Percentiles rank a stretch among this genome's conserved stretches.
Conservation (phyloP, 2,329 filamentous ascomycete genomes). For the Talaromyces rugulosus region DNA sequence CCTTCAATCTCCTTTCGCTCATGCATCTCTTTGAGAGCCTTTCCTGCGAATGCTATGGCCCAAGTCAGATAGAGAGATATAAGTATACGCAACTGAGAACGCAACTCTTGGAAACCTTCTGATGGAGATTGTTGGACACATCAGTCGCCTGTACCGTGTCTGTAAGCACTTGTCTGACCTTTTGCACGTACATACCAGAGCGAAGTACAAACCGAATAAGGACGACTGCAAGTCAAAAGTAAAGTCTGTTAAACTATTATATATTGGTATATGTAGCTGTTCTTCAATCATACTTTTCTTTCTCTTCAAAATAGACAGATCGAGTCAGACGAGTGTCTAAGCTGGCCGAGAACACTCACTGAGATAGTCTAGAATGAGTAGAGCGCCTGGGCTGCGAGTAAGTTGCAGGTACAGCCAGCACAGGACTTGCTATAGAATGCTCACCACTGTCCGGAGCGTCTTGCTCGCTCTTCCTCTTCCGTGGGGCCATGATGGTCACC, state of each 20-base stretch:
- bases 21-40: slow-evolving; percentile 60
- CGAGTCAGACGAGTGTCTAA: neutral
- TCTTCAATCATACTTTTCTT: slow-evolving; percentile 11
- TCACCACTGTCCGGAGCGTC: slow-evolving; percentile 27
- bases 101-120: slow-evolving; percentile 55
- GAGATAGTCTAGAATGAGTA: slow-evolving; percentile 49
- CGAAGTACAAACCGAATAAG: slow-evolving; percentile 45
- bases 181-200: neutral
- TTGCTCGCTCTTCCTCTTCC: slow-evolving; percentile 35
- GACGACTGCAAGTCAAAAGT: slow-evolving; percentile 36
- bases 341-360: slow-evolving; percentile 32
- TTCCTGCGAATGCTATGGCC: slow-evolving; percentile 50
- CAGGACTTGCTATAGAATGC: neutral
- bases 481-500: slow-evolving; percentile 32
- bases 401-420: neutral
- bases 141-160: slow-evolving; percentile 46
- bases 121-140: slow-evolving; percentile 58
- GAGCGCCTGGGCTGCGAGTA: slow-evolving; percentile 25
- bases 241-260: neutral
- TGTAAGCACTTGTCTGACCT: neutral
- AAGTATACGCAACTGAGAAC: neutral
- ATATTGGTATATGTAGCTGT: neutral
- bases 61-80: slow-evolving; percentile 1
- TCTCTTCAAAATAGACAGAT: slow-evolving; percentile 4
- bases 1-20: slow-evolving; percentile 58